These are phyloP conservation scores for Kwoniella sp. DNA, from an alignment of 768 basidiomycete genomes.

Conservation along the genomic window DNA sequence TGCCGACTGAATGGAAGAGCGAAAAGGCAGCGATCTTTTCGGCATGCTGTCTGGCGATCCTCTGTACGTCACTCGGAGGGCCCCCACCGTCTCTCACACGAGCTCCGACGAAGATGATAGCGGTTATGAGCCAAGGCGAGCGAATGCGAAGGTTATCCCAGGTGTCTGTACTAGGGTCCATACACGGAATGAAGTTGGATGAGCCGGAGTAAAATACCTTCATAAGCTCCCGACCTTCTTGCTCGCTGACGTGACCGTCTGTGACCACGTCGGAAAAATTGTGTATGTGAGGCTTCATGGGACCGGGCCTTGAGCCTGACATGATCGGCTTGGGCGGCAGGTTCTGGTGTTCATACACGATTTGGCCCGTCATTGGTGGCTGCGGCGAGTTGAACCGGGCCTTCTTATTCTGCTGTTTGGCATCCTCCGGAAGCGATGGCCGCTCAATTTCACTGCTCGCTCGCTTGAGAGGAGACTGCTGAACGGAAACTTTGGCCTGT, in stretches of 20 bases:
- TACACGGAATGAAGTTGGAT: conserved; percentile 82
- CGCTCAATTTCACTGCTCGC: conserved; percentile 5
- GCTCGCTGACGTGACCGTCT: conserved; percentile 72
- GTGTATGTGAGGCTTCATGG: conserved; percentile 50
- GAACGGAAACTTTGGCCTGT: conserved; percentile 1
- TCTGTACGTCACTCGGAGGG: conserved; percentile 67
- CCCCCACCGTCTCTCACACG: conserved; percentile 85
- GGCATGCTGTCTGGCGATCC: conserved; percentile 74
- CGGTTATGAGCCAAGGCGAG: conserved; percentile 87
- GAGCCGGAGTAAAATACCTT: conserved; percentile 92
- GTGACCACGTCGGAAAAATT: conserved; percentile 82
- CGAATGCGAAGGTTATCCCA: conserved; percentile 76
- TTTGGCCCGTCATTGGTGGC: conserved; percentile 18
- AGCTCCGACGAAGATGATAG: conserved; percentile 89
- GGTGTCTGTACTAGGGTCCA: conserved; percentile 75
- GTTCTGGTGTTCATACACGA: conserved; percentile 29
- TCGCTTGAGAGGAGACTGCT: conserved; percentile 2
- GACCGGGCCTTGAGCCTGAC: conserved; percentile 19
- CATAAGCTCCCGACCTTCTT: conserved; percentile 80
- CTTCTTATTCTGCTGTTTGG: conserved; percentile 20
- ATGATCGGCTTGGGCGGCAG: conserved; percentile 18
- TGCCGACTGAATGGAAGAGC: conserved; percentile 75
- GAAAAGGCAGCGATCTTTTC: conserved; percentile 76
- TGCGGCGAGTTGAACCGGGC: conserved; percentile 22
- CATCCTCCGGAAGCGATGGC: neutral